Evolutionary conservation across 1,284 basidiomycete genomes (phyloP).

Genomic region (Ceratobasidium sp.): DNA sequence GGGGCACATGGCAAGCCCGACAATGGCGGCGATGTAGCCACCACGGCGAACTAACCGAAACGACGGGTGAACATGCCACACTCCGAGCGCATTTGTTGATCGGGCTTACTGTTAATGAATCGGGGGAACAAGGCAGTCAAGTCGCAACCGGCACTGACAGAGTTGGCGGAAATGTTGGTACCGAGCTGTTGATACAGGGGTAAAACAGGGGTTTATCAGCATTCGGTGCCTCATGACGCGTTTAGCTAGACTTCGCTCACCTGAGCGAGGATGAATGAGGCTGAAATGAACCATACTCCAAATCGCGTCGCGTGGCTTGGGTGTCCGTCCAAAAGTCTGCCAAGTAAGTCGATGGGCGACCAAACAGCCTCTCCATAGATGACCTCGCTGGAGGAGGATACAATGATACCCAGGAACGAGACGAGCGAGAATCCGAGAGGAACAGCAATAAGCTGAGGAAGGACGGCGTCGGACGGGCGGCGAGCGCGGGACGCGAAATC

Average conservation of each 20-base stretch:
- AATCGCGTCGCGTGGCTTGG: conserved; percentile 77
- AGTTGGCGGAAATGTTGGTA: conserved; percentile 88
- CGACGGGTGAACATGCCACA: conserved; percentile 32
- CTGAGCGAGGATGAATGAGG: conserved; percentile 81
- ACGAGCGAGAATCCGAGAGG: conserved; percentile 83
- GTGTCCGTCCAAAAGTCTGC: conserved; percentile 73
- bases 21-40: conserved; percentile 80
- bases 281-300: conserved; percentile 77
- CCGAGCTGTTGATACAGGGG: conserved; percentile 44
- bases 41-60: conserved; percentile 84
- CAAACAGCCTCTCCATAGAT: conserved; percentile 85
- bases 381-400: conserved; percentile 81
- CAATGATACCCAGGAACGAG: conserved; percentile 87
- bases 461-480: conserved; percentile 74
- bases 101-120: conserved; percentile 67
- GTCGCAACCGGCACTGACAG: conserved; percentile 87
- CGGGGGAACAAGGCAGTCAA: conserved; percentile 83
- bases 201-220: conserved; percentile 6
- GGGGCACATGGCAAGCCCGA: conserved; percentile 76
- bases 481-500: conserved; percentile 83
- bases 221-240: not conserved
- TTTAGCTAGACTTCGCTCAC: conserved; percentile 50
- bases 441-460: conserved; percentile 79
- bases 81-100: conserved; percentile 41
- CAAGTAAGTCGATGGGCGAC: conserved; percentile 82